Conservation (phyloP, 345 rosid species). For the Pseudoturritis turrita region DNA sequence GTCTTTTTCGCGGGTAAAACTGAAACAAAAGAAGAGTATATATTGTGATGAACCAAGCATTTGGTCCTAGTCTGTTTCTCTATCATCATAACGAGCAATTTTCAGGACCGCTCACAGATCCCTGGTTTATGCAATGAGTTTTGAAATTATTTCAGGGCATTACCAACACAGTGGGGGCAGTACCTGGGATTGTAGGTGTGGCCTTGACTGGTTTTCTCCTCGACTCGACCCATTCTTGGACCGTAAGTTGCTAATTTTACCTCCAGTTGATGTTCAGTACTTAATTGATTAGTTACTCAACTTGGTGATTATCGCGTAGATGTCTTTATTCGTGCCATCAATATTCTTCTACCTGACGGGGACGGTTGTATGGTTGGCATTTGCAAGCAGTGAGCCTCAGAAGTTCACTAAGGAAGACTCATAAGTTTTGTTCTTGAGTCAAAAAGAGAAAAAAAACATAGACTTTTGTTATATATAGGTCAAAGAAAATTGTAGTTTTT, state of each 20-base stretch:
- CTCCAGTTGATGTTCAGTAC: neutral
- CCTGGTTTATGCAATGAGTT: no score
- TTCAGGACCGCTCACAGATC: no score
- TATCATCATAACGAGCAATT: no score
- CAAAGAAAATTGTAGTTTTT: neutral
- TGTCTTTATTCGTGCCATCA: slow-evolving; percentile 79
- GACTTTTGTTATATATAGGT: slow-evolving; percentile 20
- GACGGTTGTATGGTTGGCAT: slow-evolving; percentile 75
- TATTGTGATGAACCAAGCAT: no score
- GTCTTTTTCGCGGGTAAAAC: neutral
- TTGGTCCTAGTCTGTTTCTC: no score
- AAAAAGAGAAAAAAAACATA: neutral
- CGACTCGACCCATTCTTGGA: slow-evolving; percentile 93
- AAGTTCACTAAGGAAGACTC: slow-evolving; percentile 47
- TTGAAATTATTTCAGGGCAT: slow-evolving; percentile 50
- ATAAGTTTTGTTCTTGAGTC: slow-evolving; percentile 13
- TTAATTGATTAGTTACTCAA: neutral
- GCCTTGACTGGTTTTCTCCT: slow-evolving; percentile 91
- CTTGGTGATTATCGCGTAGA: slow-evolving; percentile 29
- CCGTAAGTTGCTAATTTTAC: slow-evolving; percentile 53
- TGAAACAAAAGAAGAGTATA: neutral
- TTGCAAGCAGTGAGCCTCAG: slow-evolving; percentile 89
- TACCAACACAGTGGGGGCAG: slow-evolving; percentile 87
- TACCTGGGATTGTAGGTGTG: slow-evolving; percentile 90
- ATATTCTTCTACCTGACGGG: slow-evolving; percentile 94